phyloP scores from a whole-genome alignment of 192 early-diverging fungal species.

The Podila clonocystis region DNA sequence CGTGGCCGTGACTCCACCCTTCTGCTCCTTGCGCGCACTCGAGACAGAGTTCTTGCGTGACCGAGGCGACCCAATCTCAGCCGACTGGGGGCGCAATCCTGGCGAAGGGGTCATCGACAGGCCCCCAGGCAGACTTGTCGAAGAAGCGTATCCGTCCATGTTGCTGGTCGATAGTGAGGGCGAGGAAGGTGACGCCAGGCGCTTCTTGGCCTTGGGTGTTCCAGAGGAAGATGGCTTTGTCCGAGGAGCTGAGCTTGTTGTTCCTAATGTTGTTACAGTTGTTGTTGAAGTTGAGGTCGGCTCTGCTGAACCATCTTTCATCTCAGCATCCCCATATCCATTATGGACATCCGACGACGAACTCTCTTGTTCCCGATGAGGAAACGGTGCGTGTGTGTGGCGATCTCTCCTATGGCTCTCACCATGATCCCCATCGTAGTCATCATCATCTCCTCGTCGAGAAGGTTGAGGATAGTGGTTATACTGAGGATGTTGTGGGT shows the following conservation, averaged over 20 bases:
- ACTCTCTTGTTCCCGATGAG: neutral
- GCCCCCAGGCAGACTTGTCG: neutral
- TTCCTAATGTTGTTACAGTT: neutral
- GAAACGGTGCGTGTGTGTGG: neutral
- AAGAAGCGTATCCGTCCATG: neutral
- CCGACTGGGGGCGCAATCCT: constrained; percentile 11
- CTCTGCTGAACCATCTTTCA: constrained; percentile 17
- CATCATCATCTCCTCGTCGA: neutral
- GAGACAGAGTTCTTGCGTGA: constrained; percentile 27
- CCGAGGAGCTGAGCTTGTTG: constrained; percentile 2
- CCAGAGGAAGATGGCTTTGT: neutral
- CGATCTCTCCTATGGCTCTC: neutral
- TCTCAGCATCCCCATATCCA: constrained; percentile 10
- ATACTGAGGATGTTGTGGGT: neutral
- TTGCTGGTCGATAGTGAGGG: neutral
- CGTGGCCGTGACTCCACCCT: constrained; percentile 59
- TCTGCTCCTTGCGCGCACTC: constrained; percentile 40
- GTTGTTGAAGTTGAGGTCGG: neutral
- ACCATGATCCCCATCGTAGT: neutral
- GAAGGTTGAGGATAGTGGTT: neutral
- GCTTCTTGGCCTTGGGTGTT: constrained; percentile 11
- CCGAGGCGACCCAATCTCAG: constrained; percentile 11
- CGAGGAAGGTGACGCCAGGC: constrained; percentile 21
- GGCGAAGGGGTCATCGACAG: constrained; percentile 29
- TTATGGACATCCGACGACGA: neutral